Evolutionary conservation across 495 filamentous ascomycete species (phyloP), one percentile per base, ranked within the genome.

Genomic region (Aspergillus sclerotioniger): DNA sequence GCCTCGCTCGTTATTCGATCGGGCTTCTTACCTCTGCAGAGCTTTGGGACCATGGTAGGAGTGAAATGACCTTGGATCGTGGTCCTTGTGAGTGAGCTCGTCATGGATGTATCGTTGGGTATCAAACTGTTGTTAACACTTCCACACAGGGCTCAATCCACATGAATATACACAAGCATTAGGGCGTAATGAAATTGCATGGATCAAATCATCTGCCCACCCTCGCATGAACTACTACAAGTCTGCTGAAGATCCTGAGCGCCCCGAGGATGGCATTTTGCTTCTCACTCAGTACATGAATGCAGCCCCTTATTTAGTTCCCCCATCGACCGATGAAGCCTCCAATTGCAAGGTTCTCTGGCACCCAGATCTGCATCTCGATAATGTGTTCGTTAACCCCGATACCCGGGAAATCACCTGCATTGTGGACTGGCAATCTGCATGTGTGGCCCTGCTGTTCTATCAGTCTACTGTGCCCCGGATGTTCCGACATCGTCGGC

Each of bases 311-410:
- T 59, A 57, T 32, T 49, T 65, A 8, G 53, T 63, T 3, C 54
- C 60, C 9, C 10, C 32, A 21, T 3, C 65, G 21, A 60, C 29
- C 29, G 52, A 60, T n/a, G 28, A 63, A 44, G 13, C 57, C 3
- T 47, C 45, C 6, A 33, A 10, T 9, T 57, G 56, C 16, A 68
- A 66, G 15, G 62, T 66, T 44, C 59, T 76, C 1, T 77, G 69
- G 70, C 71, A 78, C 54, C 60, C 63, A 31, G 76, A 79, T 49
- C 67, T 79, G 20, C 70, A 77, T 50, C 64, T 72, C 28, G 67
- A 70, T 6, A 79, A 79, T 54, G 60, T 79, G 8, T 76, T 73
- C 44, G 66, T 77, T 0, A 62, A 71, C 59, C 69, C 63, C 19
- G 51, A 60, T 15, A 69, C 66, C 3, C 39, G 53, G 12, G 17